Conservation (phyloP, 805 yeast genomes). For the Schizosaccharomyces lindneri region DNA sequence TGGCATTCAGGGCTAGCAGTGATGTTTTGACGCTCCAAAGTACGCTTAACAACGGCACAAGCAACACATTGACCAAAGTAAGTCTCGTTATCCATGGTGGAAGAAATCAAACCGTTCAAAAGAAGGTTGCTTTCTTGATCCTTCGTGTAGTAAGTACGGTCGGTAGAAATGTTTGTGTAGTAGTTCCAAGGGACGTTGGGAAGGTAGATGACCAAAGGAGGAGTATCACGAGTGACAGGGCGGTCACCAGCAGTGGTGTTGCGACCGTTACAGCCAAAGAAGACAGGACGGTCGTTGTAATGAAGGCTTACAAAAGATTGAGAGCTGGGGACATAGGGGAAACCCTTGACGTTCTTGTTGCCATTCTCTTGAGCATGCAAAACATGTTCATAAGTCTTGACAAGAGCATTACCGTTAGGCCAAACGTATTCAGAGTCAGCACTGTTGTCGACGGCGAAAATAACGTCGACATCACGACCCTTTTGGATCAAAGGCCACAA, state of each 20-base stretch:
- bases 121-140: conserved; percentile 36
- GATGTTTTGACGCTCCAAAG: conserved; percentile 44
- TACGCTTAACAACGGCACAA: conserved; percentile 61
- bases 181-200: conserved; percentile 48
- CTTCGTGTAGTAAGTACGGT: conserved; percentile 34
- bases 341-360: conserved; percentile 20
- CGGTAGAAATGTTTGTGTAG: conserved; percentile 46
- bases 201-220: conserved; percentile 48
- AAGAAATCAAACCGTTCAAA: conserved; percentile 48
- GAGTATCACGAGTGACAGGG: conserved; percentile 7
- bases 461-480: conserved; percentile 33
- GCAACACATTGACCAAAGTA: conserved; percentile 56
- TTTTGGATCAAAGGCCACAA: conserved; percentile 37
- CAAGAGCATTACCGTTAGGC: conserved; percentile 46
- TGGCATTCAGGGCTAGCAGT: conserved; percentile 35
- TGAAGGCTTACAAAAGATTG: conserved; percentile 23
- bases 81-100: conserved; percentile 28
- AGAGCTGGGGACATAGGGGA: conserved; percentile 39
- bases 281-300: conserved; percentile 37
- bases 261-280: conserved; percentile 53
- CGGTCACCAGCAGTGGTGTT: conserved; percentile 14
- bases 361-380: conserved; percentile 17
- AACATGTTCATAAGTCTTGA: conserved; percentile 21
- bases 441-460: conserved; percentile 42
- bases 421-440: conserved; percentile 33